Conservation (phyloP, 2,329 filamentous ascomycete genomes). For the Dactylellina cionopaga region DNA sequence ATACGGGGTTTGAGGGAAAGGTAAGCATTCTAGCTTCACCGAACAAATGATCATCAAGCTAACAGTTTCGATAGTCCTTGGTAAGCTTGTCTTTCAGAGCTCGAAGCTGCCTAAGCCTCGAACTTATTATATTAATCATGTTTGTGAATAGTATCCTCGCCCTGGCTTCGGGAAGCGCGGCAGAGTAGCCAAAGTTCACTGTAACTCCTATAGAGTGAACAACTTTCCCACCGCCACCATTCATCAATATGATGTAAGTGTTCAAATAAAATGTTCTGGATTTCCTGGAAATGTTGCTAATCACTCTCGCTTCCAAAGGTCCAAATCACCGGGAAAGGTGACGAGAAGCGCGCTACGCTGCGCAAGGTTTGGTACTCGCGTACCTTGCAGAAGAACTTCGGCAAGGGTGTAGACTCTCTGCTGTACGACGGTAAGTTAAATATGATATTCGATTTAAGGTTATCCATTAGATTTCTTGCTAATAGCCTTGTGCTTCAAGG, state of each 20-base stretch:
- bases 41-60: neutral
- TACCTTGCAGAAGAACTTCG: constrained; percentile 68
- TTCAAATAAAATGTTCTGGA: neutral
- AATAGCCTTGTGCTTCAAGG: constrained; percentile 64
- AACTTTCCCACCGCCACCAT: constrained; percentile 71
- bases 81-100: constrained; percentile 53
- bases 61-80: constrained; percentile 37
- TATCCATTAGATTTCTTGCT: constrained; percentile 74
- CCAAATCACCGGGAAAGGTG: constrained; percentile 64
- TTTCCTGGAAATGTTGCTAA: constrained; percentile 5
- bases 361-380: constrained; percentile 80
- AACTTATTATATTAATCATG: constrained; percentile 47
- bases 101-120: neutral
- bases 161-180: constrained; percentile 68
- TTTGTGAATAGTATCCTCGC: constrained; percentile 60
- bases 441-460: neutral
- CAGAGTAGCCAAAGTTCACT: constrained; percentile 60
- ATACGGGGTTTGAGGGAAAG: constrained; percentile 13
- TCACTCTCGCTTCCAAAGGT: constrained; percentile 35
- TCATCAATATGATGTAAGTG: constrained; percentile 84
- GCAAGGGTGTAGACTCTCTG: constrained; percentile 59
- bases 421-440: constrained; percentile 55
- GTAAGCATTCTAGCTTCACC: constrained; percentile 15
- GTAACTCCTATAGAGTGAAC: constrained; percentile 80
- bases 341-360: constrained; percentile 73